Base-by-base conservation (phyloP, 148 eudicot species). In the Vaccinium corymbosum region DNA sequence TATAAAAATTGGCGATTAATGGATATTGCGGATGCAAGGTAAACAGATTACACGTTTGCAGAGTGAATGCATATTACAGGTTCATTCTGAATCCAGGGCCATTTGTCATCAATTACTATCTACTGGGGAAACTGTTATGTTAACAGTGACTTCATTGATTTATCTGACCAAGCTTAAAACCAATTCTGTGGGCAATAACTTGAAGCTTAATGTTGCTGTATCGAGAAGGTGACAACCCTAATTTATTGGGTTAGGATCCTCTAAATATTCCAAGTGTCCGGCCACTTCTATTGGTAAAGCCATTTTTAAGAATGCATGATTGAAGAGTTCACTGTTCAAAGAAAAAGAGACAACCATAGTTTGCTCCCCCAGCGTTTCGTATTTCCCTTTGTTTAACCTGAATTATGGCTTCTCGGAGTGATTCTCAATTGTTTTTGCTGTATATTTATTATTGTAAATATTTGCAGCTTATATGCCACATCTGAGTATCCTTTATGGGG, bases 401-500 rank as follows among this genome's bases (percentile, higher is more conserved):
- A 27, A 35, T 35, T 35, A 35, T 35, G 38, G 38, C 49, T 79
- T 79, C 49, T 32, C 7, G 0, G 15, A 15, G 5, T 79, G 68
- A 79, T 79, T 79, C 13, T 35, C 2, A 35, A 35, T 35, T 35
- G 38, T 2, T 35, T 35, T 35, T 35, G 38, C 38, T 2, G 38
- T 35, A 35, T 35, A 35, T 35, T 35, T 35, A 35, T 35, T 35
- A 35, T 3, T 35, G 38, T 35, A 35, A 35, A 35, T 35, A 35
- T 11, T 74, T 86, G 91, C 92, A 97, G 99, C 98, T 76, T 97
- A 97, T 88, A 94, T 97, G 99, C 99, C 99, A 22, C 99, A 97
- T 91, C 83, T 97, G 90, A 97, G 98, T 89, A 90, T 97, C 76
- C 93, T 94, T 1, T 97, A 97, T 64, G 94, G 86, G 6, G 97